Percentiles rank a stretch among this genome's conserved stretches.
Conservation (phyloP, 148 eudicot genomes). For the Silene conica region DNA sequence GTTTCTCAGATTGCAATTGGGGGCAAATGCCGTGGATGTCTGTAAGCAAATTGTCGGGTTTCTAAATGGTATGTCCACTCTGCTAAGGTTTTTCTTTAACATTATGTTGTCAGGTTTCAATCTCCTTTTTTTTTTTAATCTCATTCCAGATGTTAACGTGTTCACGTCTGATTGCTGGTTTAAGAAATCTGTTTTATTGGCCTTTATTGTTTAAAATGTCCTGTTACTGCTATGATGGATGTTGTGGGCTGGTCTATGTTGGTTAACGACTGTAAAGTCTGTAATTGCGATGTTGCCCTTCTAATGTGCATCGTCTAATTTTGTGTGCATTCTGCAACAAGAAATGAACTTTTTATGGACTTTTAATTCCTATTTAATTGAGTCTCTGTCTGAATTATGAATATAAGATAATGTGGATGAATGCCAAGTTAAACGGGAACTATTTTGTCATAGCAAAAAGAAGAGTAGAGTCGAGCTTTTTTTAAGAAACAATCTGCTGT, state of each 20-base stretch:
- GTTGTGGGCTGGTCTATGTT: not conserved
- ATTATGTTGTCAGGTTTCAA: not conserved
- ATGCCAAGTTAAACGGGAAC: too few species aligned
- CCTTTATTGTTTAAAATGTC: not conserved
- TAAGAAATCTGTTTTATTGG: not conserved
- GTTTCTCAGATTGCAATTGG: slow-evolving; percentile 54
- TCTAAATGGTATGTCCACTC: slow-evolving; percentile 48
- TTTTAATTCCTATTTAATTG: not conserved
- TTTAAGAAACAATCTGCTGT: too few species aligned
- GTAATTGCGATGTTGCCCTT: not conserved
- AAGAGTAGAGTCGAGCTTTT: too few species aligned
- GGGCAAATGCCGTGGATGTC: slow-evolving; percentile 51
- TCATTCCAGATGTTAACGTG: not conserved
- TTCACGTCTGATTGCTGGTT: not conserved
- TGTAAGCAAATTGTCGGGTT: slow-evolving; percentile 55
- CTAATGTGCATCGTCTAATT: not conserved
- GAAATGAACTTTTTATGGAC: not conserved
- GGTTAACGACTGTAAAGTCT: not conserved
- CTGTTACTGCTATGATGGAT: not conserved
- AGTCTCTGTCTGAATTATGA: not conserved
- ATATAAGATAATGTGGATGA: not conserved
- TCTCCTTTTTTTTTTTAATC: not conserved
- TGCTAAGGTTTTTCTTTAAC: not conserved
- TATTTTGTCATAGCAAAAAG: too few species aligned
- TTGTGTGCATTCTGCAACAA: not conserved